Base-by-base conservation (phyloP, 371 early-diverging fungal genomes). In the Dichotomocladium elegans region DNA sequence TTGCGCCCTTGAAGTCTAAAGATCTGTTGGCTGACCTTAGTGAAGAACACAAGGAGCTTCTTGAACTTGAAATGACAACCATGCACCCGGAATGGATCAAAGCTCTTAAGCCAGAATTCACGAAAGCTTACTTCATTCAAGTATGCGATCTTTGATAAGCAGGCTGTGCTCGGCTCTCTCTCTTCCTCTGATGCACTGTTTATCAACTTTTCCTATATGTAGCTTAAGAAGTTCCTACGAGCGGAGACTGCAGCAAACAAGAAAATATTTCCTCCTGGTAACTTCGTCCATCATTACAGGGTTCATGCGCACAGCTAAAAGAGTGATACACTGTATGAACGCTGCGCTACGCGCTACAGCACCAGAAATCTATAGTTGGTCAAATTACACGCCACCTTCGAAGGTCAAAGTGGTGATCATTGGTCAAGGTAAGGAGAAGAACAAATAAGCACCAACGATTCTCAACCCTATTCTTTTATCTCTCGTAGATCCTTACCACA, bases 401-500 rank as follows among this genome's bases (percentile, higher is more conserved):
- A 53, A 74, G 6, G 88, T 94, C 17, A 81, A 83, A 43, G 91
- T 94, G 9, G 94, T 96, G 17, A 92, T 96, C 47, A 59, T 96
- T 26, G 96, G 97, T 8, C 97, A 95, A 82, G 90, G 87, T 85
- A 60, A 24, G 27, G 25, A n/a, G 31, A 3, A 24, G 3, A 11
- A 35, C n/a, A 22, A 10, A 28, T 5, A 55, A n/a, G n/a, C n/a
- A n/a, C n/a, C n/a, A n/a, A n/a, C n/a, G n/a, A n/a, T n/a, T n/a
- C n/a, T n/a, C n/a, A n/a, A n/a, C n/a, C n/a, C n/a, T n/a, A n/a
- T n/a, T n/a, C n/a, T n/a, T n/a, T n/a, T 58, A 19, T 34, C 9
- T 27, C 52, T 48, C 12, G 12, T 27, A 85, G 99, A 99, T 76
- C 99, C 99, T 19, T 99, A 99, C 72, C 99, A 99, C 64, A 87